These are phyloP conservation scores for Groenewaldozyma tartarivorans DNA, from an alignment of 805 yeast species.

Conservation along the genomic window DNA sequence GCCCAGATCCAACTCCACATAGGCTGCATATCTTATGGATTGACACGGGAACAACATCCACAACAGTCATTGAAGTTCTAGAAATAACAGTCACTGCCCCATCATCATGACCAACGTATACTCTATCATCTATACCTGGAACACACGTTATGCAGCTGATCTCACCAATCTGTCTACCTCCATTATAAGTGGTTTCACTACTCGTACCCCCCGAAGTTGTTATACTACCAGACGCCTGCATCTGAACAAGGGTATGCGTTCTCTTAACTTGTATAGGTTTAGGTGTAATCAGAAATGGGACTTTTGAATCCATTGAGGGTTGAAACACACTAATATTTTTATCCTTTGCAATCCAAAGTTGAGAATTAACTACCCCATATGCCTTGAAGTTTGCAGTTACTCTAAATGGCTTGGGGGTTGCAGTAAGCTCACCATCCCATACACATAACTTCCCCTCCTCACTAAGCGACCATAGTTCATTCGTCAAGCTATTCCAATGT, in stretches of 20 bases:
- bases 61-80: slow-evolving; percentile 16
- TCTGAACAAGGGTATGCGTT: slow-evolving; percentile 4
- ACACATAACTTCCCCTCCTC: slow-evolving; percentile 29
- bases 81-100: slow-evolving; percentile 27
- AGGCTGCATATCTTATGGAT: slow-evolving; percentile 20
- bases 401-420: slow-evolving; percentile 22
- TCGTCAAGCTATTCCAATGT: slow-evolving; percentile 6
- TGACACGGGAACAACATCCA: slow-evolving; percentile 25
- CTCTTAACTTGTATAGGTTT: too few species aligned
- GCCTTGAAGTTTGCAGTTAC: slow-evolving; percentile 23
- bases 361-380: slow-evolving; percentile 11
- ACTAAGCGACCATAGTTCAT: slow-evolving; percentile 27
- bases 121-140: slow-evolving; percentile 19
- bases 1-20: slow-evolving; percentile 20
- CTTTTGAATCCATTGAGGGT: slow-evolving; percentile 19
- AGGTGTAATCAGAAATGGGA: slow-evolving; percentile 17
- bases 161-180: slow-evolving; percentile 19
- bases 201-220: slow-evolving; percentile 6
- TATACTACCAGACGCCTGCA: slow-evolving; percentile 2
- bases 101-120: slow-evolving; percentile 33
- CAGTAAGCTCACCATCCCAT: slow-evolving; percentile 24
- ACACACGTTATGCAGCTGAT: slow-evolving; percentile 23
- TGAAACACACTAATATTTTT: slow-evolving; percentile 25
- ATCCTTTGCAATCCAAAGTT: slow-evolving; percentile 28
- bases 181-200: too few species aligned